Evolutionary conservation across 768 basidiomycete species (phyloP).

Genomic region (Serendipita vermifera): DNA sequence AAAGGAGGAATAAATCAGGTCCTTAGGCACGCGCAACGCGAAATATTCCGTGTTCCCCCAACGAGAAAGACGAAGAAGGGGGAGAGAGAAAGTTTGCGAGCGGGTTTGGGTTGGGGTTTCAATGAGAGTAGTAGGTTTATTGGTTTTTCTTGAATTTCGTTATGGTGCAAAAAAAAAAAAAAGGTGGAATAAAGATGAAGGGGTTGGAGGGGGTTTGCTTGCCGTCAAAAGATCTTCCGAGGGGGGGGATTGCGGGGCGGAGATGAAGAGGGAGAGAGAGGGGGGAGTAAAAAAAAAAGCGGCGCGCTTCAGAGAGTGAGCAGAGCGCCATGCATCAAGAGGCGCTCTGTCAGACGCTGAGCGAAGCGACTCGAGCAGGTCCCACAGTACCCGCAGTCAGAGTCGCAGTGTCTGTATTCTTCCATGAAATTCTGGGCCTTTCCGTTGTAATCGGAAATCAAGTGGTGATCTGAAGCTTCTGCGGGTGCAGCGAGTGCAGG

Average conservation of each 20-base stretch:
- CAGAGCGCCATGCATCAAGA: constrained; percentile 8
- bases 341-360: constrained; percentile 8
- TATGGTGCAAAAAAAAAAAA: constrained; percentile 1
- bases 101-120: neutral
- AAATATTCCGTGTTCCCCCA: too few relatives aligned
- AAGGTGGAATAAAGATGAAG: neutral
- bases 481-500: too few relatives aligned
- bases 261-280: neutral
- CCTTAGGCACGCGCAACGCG: neutral
- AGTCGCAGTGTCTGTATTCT: constrained; percentile 7
- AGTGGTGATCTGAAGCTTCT: neutral
- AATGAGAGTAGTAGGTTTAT: constrained; percentile 1
- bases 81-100: neutral
- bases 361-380: constrained; percentile 8
- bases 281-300: neutral
- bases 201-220: neutral
- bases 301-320: neutral
- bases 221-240: neutral
- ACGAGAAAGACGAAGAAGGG: neutral
- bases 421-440: neutral
- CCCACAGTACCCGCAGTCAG: neutral
- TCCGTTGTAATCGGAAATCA: constrained; percentile 6
- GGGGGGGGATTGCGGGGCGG: neutral
- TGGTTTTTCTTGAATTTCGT: neutral
- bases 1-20: constrained; percentile 9